Base-by-base conservation (phyloP, 257 asterid species). In the Solanum pinnatisectum region DNA sequence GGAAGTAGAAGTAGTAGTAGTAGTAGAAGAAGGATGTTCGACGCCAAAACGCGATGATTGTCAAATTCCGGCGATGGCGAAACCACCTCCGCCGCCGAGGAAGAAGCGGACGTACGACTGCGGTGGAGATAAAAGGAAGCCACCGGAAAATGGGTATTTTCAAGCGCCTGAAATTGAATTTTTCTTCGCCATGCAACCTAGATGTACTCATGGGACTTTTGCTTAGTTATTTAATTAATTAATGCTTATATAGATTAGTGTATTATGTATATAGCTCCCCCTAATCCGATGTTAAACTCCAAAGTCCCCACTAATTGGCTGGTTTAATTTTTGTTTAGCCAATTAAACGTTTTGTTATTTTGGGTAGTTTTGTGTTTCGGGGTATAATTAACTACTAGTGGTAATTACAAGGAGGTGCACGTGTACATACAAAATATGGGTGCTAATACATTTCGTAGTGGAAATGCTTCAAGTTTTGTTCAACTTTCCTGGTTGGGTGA, bases 21-120 rank as follows among this genome's bases (percentile, higher is more conserved):
- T 0, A 42, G 84, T 5, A 71, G 56, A 65, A 6, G 88, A 85
- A n/a, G 90, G 90, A 13, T 88, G 88, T 70, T 18, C 71, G 16
- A 88, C 90, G 59, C 90, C 90, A 39, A 85, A 84, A 13, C 84
- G 87, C 20, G 84, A 76, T 11, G 86, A 35, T 10, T 84, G 86
- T 85, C 88, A 60, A 83, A 88, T 88, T 74, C 88, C 88, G 30
- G 81, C 0, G 82, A 74, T 13, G 81, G 22, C 11, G 46, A 6
- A 0, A 9, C 90, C 90, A 40, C 90, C 90, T 18, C 81, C 90
- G 83, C 88, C 90, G 71, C 90, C 90, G 70, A 59, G 88, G 85
- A 88, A 88, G 90, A 88, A 88, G 82, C 88, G 49, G 82, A n/a
- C 8, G 10, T 36, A 67, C 72, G 44, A 5, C 1, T 84, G 49